Percentiles rank a stretch among this genome's conserved stretches.
These are phyloP conservation scores for Dentipellis fragilis DNA, from an alignment of 768 basidiomycete genomes.

Conservation along the genomic window DNA sequence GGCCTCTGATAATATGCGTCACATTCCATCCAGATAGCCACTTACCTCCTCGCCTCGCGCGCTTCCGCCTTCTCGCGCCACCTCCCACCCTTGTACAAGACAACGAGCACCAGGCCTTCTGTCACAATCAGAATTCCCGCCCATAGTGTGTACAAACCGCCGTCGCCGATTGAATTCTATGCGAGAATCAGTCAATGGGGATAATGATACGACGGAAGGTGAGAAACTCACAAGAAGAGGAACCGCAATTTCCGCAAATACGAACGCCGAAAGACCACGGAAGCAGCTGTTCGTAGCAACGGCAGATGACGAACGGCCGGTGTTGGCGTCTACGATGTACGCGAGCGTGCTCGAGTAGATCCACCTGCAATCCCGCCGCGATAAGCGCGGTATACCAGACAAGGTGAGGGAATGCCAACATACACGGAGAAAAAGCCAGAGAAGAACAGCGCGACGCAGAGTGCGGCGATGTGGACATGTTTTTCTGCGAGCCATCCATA, in stretches of 20 bases:
- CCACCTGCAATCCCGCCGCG: conserved; percentile 24
- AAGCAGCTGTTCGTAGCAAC: conserved; percentile 70
- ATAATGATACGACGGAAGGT: background rate
- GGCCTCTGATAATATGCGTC: too few species aligned
- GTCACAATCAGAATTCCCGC: conserved; percentile 41
- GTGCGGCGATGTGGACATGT: conserved; percentile 51
- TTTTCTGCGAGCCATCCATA: conserved; percentile 71
- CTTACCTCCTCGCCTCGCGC: conserved; percentile 21
- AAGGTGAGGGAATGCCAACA: conserved; percentile 15
- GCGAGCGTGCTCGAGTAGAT: conserved; percentile 67
- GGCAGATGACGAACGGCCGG: conserved; percentile 67
- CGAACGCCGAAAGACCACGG: conserved; percentile 58
- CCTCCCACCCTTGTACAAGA: conserved; percentile 43
- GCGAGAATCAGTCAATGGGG: background rate
- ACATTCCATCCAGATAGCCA: too few species aligned
- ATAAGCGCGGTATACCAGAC: conserved; percentile 1
- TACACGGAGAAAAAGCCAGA: conserved; percentile 70
- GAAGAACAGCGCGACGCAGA: conserved; percentile 65
- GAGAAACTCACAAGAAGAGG: conserved; percentile 48
- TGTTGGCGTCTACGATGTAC: conserved; percentile 82
- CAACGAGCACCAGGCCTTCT: conserved; percentile 48
- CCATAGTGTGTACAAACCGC: conserved; percentile 68
- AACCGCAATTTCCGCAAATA: conserved; percentile 62
- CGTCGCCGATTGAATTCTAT: conserved; percentile 65
- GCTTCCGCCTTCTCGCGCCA: conserved; percentile 49